Evolutionary conservation across 139 green algal genomes (phyloP), one percentile per base, ranked within the genome.

Genomic region (Yamagishiella unicocca): DNA sequence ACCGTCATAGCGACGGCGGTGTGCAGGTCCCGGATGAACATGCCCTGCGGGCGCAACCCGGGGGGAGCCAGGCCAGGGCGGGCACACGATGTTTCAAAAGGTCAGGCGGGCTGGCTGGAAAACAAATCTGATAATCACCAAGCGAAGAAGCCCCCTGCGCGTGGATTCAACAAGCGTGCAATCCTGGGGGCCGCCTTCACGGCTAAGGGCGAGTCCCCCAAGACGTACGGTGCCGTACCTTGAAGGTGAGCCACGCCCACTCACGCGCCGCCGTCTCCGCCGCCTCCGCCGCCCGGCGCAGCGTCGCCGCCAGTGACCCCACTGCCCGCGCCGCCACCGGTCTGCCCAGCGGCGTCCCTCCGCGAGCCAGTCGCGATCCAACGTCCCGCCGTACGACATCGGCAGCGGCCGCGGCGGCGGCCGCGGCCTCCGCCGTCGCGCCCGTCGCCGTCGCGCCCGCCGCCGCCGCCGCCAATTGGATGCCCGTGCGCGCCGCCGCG

Each of bases 1-100:
- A 14, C n/a, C 5, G 79, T 85, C 79, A 85, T 75, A 17, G 79
- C 79, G 14, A 50, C 42, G 24, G 79, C 79, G 22, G 79, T 85
- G 43, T 76, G 62, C 25, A 85, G 38, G 79, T 85, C 79, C 1
- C 79, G 38, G 1, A 85, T 40, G n/a, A 85, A 85, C 79, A 85
- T 75, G 19, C 62, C 79, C 79, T 85, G 62, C 0, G 58, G 19
- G 33, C 1, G n/a, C 29, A 5, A 10, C 19, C 35, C 12, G 33
- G 35, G 35, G 9, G 67, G 33, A 35, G 67, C 12, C 10, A 75
- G 19, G 19, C 6, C 33, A 50, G 29, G 67, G 2, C 12, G 19
- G 29, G 35, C 21, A 29, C 35, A n/a, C n/a, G n/a, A n/a, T n/a
- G n/a, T n/a, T n/a, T n/a, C n/a, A n/a, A n/a, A n/a, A n/a, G n/a